These are phyloP conservation scores for Mortierella alpina DNA, from an alignment of 192 early-diverging fungal genomes.

Conservation along the genomic window DNA sequence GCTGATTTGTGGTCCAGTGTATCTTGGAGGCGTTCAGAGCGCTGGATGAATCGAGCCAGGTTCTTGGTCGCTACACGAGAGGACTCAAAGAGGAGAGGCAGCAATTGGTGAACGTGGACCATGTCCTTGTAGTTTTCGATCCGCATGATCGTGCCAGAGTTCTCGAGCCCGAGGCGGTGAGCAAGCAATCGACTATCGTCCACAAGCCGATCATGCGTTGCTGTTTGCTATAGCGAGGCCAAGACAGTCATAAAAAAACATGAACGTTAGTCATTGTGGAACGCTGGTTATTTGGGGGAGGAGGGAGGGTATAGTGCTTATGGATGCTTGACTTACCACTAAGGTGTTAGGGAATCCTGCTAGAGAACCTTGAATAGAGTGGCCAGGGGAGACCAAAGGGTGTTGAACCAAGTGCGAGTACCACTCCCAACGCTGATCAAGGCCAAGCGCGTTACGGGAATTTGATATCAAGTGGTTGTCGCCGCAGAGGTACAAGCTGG, in stretches of 20 bases:
- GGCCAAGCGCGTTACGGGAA: conserved; percentile 14
- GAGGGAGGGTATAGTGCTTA: neutral
- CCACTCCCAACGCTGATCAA: conserved; percentile 25
- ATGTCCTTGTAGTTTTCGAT: conserved; percentile 27
- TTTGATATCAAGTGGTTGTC: conserved; percentile 9
- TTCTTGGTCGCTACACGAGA: conserved; percentile 9
- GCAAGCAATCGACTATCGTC: conserved; percentile 18
- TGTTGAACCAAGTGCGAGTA: conserved; percentile 18
- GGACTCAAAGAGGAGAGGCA: conserved; percentile 7
- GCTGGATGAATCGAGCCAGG: conserved; percentile 20
- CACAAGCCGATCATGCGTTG: conserved; percentile 19
- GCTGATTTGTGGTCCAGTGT: neutral
- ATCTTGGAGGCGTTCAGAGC: conserved; percentile 9
- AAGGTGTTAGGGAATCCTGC: conserved; percentile 9
- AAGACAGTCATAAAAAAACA: neutral
- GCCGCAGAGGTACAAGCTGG: conserved; percentile 4
- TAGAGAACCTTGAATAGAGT: neutral
- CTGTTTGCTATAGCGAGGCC: conserved; percentile 6
- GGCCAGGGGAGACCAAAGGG: conserved; percentile 12
- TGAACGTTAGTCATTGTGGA: neutral
- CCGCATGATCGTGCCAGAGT: neutral
- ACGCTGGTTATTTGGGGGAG: too few relatives aligned
- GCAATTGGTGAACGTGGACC: conserved; percentile 23
- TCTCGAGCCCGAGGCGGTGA: conserved; percentile 23
- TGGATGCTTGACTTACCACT: conserved; percentile 8